A percentile compares a stretch with the other conserved stretches of the same genome.
Evolutionary conservation across 164 flowering plant genomes (phyloP).

Genomic region (Cinnamomum micranthum): DNA sequence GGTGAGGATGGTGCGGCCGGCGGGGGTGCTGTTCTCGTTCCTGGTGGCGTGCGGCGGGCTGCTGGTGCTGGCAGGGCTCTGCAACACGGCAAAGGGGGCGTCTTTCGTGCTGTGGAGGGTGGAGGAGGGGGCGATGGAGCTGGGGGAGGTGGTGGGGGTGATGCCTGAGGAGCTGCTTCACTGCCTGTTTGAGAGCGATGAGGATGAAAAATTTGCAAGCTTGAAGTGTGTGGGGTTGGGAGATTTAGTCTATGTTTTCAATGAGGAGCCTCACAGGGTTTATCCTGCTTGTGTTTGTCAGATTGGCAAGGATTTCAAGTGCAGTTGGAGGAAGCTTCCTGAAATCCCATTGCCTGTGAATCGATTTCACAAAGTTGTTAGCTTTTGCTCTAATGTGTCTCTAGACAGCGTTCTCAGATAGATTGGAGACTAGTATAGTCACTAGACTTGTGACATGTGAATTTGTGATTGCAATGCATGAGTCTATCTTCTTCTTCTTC

Average conservation of each 20-base stretch:
- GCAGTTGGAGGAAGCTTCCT: constrained; percentile 58
- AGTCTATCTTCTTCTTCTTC: too few species aligned
- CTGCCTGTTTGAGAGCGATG: constrained; percentile 49
- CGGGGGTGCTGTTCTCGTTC: constrained; percentile 56
- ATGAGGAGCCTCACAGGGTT: constrained; percentile 46
- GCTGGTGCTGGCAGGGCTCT: constrained; percentile 60
- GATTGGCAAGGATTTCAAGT: constrained; percentile 25
- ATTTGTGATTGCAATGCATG: too few species aligned
- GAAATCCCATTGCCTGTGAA: constrained; percentile 50
- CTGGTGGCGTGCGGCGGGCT: constrained; percentile 35
- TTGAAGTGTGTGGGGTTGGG: constrained; percentile 68
- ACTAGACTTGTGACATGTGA: too few species aligned
- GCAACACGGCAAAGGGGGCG: constrained; percentile 32
- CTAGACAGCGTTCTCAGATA: constrained; percentile 14
- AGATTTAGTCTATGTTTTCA: constrained; percentile 55
- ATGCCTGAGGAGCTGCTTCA: constrained; percentile 57
- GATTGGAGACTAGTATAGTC: too few species aligned
- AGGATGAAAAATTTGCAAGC: constrained; percentile 53
- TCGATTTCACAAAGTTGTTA: constrained; percentile 51
- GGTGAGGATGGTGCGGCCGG: constrained; percentile 57
- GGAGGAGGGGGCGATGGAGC: constrained; percentile 52
- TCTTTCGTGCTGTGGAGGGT: constrained; percentile 53
- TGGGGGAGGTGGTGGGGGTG: constrained; percentile 39
- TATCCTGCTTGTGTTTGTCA: constrained; percentile 68
- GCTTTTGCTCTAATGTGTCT: constrained; percentile 56